Base-by-base conservation (phyloP, 495 filamentous ascomycete species). In the Penicillium maclennaniae region DNA sequence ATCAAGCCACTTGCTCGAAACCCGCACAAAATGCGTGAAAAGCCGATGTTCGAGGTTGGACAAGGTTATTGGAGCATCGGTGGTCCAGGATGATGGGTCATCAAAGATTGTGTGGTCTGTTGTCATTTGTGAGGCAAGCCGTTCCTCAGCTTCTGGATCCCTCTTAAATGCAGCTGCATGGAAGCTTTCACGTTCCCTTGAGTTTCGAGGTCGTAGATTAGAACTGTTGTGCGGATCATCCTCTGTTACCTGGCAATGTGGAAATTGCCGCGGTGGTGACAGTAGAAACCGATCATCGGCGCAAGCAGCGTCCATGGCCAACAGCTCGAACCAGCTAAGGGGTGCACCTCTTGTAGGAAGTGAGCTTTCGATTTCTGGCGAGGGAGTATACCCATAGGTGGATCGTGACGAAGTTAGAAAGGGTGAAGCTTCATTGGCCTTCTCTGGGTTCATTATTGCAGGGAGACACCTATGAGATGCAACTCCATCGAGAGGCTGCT, bases 241-340 rank as follows among this genome's bases (percentile, higher is more conserved):
- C 3, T 26, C 38, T 3, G 37, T 39, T 10, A 40, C 21, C 7
- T 16, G 34, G 1, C 39, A 28, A 2, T 45, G 47, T 4, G 58
- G 47, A 9, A 51, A 53, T 25, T 51, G 48, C 15, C 58, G 54
- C 1, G 51, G 59, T 3, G 66, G 59, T 0, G 66, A 67, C 15
- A 69, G 43, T 6, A 62, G 23, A 23, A 69, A 66, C 12, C 59
- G 48, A 6, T 53, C 55, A 27, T 69, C 55, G 19, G 60, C 59
- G 48, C 65, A 66, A 4, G 58, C 66, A 14, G 66, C 66, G 48
- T 69, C 66, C 4, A 54, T 61, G 1, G 66, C 66, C 12, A 69
- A 31, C 0, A 69, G 45, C 47, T 69, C 66, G 28, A 69, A 69
- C 66, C 63, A 69, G 41, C 66, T 66, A 9, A 66, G 43, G 4